These are phyloP conservation scores for Auricularia cornea DNA, from an alignment of 768 basidiomycete species.

Conservation along the genomic window DNA sequence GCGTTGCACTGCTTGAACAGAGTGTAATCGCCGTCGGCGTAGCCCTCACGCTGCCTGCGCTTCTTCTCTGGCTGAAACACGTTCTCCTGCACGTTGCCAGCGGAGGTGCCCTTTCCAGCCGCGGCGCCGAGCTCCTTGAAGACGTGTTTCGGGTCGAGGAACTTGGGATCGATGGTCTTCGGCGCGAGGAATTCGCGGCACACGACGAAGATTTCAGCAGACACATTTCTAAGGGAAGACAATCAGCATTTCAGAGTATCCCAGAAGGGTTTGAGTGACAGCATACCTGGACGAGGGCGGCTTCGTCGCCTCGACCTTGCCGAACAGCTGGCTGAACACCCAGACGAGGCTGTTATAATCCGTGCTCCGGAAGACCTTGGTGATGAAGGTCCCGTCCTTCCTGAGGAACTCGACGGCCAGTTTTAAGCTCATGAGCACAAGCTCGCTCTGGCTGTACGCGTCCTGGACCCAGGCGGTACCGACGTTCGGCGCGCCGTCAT, in stretches of 20 bases:
- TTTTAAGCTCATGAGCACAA: conserved; percentile 91
- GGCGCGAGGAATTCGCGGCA: conserved; percentile 93
- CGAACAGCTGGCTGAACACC: conserved; percentile 96
- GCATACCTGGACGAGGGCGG: conserved; percentile 90
- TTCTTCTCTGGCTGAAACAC: conserved; percentile 99
- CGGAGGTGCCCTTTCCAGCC: conserved; percentile 39
- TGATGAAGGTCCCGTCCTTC: conserved; percentile 93
- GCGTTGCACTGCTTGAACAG: conserved; percentile 70
- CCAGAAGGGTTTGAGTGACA: neutral
- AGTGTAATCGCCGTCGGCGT: conserved; percentile 89
- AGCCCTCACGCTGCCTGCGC: conserved; percentile 85
- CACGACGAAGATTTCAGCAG: conserved; percentile 98
- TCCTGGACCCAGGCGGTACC: conserved; percentile 99
- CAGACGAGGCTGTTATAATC: conserved; percentile 99
- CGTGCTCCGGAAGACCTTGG: conserved; percentile 95
- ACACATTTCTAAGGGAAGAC: conserved; percentile 73
- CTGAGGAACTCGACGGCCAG: conserved; percentile 89
- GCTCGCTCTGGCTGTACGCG: conserved; percentile 93
- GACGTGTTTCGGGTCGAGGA: conserved; percentile 94
- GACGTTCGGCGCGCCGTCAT: conserved; percentile 99
- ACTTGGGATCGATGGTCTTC: conserved; percentile 93
- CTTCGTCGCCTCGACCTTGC: conserved; percentile 96
- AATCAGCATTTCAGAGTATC: no score
- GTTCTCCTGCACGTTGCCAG: conserved; percentile 70
- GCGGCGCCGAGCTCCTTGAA: conserved; percentile 78